Base-by-base conservation (phyloP, 441 rosid genomes). In the Dalechampia spathulata region DNA sequence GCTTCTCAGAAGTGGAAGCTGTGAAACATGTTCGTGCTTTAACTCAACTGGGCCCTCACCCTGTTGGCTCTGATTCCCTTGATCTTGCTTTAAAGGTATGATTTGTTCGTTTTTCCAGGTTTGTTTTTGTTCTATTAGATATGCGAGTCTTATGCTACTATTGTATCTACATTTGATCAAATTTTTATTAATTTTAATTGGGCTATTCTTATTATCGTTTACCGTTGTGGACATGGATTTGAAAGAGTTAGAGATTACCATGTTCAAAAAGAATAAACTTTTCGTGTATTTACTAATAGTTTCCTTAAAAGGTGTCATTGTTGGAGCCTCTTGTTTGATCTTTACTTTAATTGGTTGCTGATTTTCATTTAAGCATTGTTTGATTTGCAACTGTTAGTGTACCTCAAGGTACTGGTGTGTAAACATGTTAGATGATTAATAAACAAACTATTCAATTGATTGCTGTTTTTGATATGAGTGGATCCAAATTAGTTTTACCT, bases 1-100 rank as follows among this genome's bases (percentile, higher is more conserved):
- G 99, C 9, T 93, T 93, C 62, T 90, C 99, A 34, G 99, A 93
- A 73, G 67, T 78, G 50, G 83, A 79, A 62, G 95, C 97, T 0
- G 63, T 83, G 68, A 73, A 79, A 59, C 99, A 93, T 65, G 91
- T 90, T 13, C 58, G 65, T 63, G 89, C 82, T 30, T 66, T 93
- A 88, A 87, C 95, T 61, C 75, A 77, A 53, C 50, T 87, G 21
- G 99, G 97, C 50, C 99, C 99, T 3, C 97, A 82, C 63, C 83
- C 91, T 1, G 80, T 93, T 66, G 87, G 86, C 48, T 87, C 96
- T 19, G 75, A 82, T 57, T 79, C 92, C 64, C 88, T 93, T 49
- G 82, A 77, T 57, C 75, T 57, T 37, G 96, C 96, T 41, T 30
- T 82, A 43, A 78, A 78, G 97, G 97, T 85, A 38, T 25, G 4